phyloP scores from a whole-genome alignment of 306 rosid genomes.

The Canavalia gladiata region DNA sequence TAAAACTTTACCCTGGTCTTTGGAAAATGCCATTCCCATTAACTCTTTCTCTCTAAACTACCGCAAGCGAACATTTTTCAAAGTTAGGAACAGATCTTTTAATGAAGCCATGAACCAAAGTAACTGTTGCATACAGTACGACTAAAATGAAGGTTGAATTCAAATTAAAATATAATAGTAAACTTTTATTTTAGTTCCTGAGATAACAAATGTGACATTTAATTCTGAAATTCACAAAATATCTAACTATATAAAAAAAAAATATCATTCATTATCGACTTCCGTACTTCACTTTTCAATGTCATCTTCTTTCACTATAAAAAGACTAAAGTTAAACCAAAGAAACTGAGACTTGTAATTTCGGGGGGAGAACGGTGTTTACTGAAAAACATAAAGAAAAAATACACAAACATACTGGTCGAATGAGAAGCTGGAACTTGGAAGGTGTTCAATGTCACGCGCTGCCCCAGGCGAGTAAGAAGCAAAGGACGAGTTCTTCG shows the following conservation, averaged over 20 bases:
- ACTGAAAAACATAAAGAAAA: no score
- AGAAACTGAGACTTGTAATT: no score
- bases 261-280: no score
- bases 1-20: neutral
- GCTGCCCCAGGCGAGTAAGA: constrained; percentile 63
- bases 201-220: no score
- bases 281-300: no score
- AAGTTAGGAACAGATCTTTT: neutral
- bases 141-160: neutral
- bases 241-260: no score
- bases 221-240: no score
- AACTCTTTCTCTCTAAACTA: neutral
- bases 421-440: constrained; percentile 51
- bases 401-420: constrained; percentile 63
- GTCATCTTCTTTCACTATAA: no score
- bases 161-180: neutral
- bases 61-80: neutral
- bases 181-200: neutral
- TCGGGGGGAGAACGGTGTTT: no score
- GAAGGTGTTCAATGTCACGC: constrained; percentile 59
- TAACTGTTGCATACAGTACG: neutral
- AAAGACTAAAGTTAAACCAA: no score
- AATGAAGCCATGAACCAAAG: neutral
- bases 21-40: neutral
- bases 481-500: constrained; percentile 45